Percentiles rank a stretch among this genome's conserved stretches.
Evolutionary conservation across 1,139 yeast genomes (phyloP).

Genomic region (Ogataea hybrid): DNA sequence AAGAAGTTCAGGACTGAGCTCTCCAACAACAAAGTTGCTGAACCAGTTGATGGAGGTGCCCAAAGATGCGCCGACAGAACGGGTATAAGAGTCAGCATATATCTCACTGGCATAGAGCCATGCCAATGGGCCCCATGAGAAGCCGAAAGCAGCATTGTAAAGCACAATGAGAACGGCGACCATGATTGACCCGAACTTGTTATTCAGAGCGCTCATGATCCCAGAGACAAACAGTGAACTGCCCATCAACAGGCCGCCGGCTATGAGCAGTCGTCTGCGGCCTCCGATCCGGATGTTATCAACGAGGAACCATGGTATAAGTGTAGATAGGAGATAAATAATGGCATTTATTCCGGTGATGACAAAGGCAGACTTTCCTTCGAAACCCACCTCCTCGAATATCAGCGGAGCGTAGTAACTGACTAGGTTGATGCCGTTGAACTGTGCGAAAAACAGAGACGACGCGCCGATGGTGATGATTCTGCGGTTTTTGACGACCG

Average conservation of each 20-base stretch:
- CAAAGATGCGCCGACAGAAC: constrained; percentile 53
- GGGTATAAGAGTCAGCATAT: constrained; percentile 47
- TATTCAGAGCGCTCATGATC: constrained; percentile 39
- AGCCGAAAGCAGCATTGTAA: constrained; percentile 54
- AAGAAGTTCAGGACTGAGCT: constrained; percentile 49
- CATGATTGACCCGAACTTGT: constrained; percentile 40
- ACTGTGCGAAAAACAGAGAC: constrained; percentile 52
- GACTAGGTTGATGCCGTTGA: constrained; percentile 55
- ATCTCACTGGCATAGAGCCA: constrained; percentile 56
- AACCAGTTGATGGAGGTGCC: constrained; percentile 58
- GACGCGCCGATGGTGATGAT: constrained; percentile 47
- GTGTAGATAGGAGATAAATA: constrained; percentile 46
- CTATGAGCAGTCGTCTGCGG: constrained; percentile 48
- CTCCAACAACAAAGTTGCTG: constrained; percentile 54
- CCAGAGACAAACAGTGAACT: constrained; percentile 42
- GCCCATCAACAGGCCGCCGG: constrained; percentile 51
- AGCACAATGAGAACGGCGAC: constrained; percentile 50
- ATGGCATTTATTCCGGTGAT: constrained; percentile 55
- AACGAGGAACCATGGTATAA: constrained; percentile 55
- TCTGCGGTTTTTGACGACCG: constrained; percentile 15
- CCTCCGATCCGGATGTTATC: constrained; percentile 47
- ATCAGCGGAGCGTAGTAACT: constrained; percentile 57
- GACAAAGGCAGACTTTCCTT: constrained; percentile 46
- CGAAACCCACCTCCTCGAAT: constrained; percentile 52
- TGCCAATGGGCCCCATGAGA: constrained; percentile 59